A percentile compares a stretch with the other conserved stretches of the same genome.
Conservation (phyloP, 208 protist genomes). For the Acanthamoeba lenticulata region DNA sequence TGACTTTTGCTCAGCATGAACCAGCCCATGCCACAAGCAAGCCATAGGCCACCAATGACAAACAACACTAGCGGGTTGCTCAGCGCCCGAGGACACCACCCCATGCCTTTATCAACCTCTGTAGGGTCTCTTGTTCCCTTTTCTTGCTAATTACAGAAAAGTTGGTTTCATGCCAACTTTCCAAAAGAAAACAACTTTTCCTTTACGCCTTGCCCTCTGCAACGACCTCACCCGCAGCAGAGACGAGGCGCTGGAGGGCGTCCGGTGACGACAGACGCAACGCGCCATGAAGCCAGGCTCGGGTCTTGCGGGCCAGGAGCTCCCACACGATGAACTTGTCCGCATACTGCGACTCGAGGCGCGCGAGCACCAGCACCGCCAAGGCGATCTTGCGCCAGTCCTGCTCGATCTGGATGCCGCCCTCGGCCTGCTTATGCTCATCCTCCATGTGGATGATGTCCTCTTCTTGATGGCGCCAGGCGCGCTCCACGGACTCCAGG, state of each 20-base stretch:
- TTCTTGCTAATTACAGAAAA: too few relatives aligned
- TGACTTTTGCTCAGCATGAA: neutral
- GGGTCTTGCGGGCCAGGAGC: neutral
- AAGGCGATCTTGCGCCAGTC: neutral
- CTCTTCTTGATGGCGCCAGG: too few relatives aligned
- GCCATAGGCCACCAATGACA: neutral
- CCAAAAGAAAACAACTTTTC: too few relatives aligned
- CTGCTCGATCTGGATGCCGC: neutral
- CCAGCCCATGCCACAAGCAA: neutral
- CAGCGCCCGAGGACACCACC: too few relatives aligned
- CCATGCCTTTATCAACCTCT: too few relatives aligned
- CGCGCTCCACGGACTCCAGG: too few relatives aligned
- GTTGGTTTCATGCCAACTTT: too few relatives aligned
- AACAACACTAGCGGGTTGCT: neutral
- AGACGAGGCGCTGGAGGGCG: neutral
- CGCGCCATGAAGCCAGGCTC: neutral
- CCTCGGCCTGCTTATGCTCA: too few relatives aligned
- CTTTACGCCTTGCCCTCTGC: too few relatives aligned
- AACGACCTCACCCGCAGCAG: too few relatives aligned
- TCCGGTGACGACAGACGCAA: neutral
- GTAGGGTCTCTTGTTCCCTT: too few relatives aligned
- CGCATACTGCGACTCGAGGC: neutral
- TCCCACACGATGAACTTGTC: neutral
- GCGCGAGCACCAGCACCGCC: neutral
- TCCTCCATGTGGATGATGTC: too few relatives aligned